A percentile compares a stretch with the other conserved stretches of the same genome.
Evolutionary conservation across 2,329 filamentous ascomycete genomes (phyloP).

Genomic region (Paradendryphiella salina): DNA sequence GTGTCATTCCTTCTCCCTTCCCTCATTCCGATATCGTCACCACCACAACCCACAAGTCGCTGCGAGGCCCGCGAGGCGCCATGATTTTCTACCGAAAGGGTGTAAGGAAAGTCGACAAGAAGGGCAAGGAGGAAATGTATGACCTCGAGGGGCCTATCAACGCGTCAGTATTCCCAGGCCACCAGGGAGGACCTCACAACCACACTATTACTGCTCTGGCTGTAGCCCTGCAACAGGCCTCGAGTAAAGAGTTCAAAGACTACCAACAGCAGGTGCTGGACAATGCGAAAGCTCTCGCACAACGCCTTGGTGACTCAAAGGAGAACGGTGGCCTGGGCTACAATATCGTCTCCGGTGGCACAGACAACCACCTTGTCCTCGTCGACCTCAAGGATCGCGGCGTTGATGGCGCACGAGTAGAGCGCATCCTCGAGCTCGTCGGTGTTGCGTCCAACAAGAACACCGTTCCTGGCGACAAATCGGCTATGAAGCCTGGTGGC

Average conservation of each 20-base stretch:
- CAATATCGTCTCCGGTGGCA: constrained; percentile 88
- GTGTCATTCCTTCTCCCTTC: constrained; percentile 93
- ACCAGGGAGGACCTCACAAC: constrained; percentile 98
- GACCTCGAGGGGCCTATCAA: constrained; percentile 95
- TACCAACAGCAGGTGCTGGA: constrained; percentile 90
- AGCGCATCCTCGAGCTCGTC: constrained; percentile 86
- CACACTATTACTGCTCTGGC: constrained; percentile 96
- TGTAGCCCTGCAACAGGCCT: constrained; percentile 92
- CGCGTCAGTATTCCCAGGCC: constrained; percentile 93
- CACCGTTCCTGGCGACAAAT: constrained; percentile 97
- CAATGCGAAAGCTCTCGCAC: constrained; percentile 88
- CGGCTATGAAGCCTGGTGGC: constrained; percentile 89
- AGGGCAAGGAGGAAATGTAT: constrained; percentile 90
- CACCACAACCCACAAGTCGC: constrained; percentile 98
- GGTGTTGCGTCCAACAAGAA: constrained; percentile 99
- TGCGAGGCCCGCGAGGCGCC: constrained; percentile 93
- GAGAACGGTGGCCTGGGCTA: constrained; percentile 72
- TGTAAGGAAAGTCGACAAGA: constrained; percentile 83
- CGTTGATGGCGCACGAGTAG: constrained; percentile 86
- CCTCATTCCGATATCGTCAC: constrained; percentile 92
- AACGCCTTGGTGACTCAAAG: constrained; percentile 71
- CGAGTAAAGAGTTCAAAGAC: constrained; percentile 82
- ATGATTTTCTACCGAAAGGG: constrained; percentile 99
- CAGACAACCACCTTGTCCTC: constrained; percentile 95
- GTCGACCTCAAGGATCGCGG: constrained; percentile 86